Evolutionary conservation across 768 basidiomycete genomes (phyloP).

Genomic region (Phylloporus arenicola): DNA sequence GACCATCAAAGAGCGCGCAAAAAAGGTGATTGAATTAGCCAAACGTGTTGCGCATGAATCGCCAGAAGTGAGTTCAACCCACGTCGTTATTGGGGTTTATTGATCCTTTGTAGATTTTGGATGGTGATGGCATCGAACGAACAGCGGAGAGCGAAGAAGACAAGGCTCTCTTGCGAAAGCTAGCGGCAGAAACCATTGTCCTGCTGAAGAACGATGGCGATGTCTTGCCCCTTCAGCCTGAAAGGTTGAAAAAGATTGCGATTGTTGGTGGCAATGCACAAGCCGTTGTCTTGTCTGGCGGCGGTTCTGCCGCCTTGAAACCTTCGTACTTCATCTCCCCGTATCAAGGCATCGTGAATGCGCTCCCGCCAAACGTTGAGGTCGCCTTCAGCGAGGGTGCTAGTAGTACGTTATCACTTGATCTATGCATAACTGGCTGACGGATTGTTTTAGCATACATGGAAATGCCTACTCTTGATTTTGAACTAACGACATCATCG

Average conservation of each 20-base stretch:
- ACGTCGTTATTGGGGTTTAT: background rate
- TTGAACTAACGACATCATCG: conserved; percentile 52
- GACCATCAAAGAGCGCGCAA: conserved; percentile 61
- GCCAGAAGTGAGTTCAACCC: conserved; percentile 46
- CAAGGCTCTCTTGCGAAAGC: conserved; percentile 54
- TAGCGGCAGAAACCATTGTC: conserved; percentile 69
- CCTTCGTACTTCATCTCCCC: conserved; percentile 74
- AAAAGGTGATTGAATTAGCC: conserved; percentile 60
- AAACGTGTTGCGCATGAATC: conserved; percentile 63
- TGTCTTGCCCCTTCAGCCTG: conserved; percentile 35
- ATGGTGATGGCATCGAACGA: conserved; percentile 64
- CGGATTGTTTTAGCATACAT: conserved; percentile 44
- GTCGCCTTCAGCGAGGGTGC: conserved; percentile 68
- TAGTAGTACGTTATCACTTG: conserved; percentile 39
- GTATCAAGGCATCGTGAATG: conserved; percentile 66
- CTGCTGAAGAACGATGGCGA: conserved; percentile 63
- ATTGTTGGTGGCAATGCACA: conserved; percentile 67
- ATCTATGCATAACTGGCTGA: background rate
- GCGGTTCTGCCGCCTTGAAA: conserved; percentile 67
- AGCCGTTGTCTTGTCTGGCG: conserved; percentile 65
- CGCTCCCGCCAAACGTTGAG: conserved; percentile 45
- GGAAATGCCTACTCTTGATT: conserved; percentile 63
- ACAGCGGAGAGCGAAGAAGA: conserved; percentile 59
- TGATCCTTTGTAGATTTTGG: conserved; percentile 45
- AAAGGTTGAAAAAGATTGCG: conserved; percentile 58